Evolutionary conservation across 1,284 basidiomycete species (phyloP), one percentile per base, ranked within the genome.

Genomic region (Leccinum variabile): DNA sequence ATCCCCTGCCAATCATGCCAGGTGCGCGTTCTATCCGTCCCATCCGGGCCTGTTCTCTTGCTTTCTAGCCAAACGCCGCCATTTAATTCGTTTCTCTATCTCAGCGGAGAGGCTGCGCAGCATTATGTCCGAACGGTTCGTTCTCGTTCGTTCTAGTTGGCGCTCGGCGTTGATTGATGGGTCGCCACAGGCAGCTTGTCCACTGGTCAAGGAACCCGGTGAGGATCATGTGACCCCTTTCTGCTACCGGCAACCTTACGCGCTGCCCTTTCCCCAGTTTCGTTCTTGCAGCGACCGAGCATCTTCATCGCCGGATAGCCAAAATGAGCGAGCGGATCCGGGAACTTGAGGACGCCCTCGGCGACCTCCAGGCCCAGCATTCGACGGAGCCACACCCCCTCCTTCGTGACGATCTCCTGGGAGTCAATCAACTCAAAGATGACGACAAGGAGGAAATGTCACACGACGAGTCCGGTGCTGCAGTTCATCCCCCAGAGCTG

Each of bases 1-100:
- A 87, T 90, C 63, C 87, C 88, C 8, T 88, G 87, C 70, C 85
- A 85, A 68, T 87, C 86, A 8, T 89, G 86, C 71, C 84, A 86
- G 78, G 85, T 85, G 70, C 41, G 76, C 28, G 46, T 49, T 30
- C 52, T 53, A 14, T 52, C 50, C 52, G 52, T 30, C 10, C 52
- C 6, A 22, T 49, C 46, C 46, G 46, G 30, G 46, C 22, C 10
- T 22, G 22, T 49, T 49, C 13, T 49, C 46, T 49, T 46, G 8
- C 46, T 49, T 49, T 49, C 46, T 18, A 46, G 11, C 18, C 44
- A 25, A 37, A 49, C 46, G 13, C 46, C 46, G 18, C 46, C 46
- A 25, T 13, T 49, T 49, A 49, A 49, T 49, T 14, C 22, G 13
- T 49, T 49, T 49, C 22, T 49, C 46, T 8, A 13, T 49, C 22